These are phyloP conservation scores for Apophysomyces trapeziformis DNA, from an alignment of 371 early-diverging fungal species.

Conservation along the genomic window DNA sequence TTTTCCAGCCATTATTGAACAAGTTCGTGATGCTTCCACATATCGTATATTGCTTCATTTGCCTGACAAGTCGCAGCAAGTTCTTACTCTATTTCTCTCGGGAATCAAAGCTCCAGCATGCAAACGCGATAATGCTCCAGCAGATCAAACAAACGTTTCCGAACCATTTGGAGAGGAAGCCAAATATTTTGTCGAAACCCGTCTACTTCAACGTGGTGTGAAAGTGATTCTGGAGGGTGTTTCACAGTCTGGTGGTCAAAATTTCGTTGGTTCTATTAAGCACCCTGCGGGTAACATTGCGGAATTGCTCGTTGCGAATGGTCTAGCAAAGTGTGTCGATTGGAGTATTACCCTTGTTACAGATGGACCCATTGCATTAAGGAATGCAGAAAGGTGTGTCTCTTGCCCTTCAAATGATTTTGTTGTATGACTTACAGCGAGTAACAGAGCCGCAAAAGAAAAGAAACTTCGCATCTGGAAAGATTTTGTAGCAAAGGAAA, in stretches of 20 bases:
- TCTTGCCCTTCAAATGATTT: not conserved
- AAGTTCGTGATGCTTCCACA: slow-evolving; percentile 92
- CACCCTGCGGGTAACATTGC: slow-evolving; percentile 94
- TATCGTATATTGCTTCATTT: slow-evolving; percentile 76
- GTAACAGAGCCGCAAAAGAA: slow-evolving; percentile 61
- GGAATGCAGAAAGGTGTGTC: slow-evolving; percentile 73
- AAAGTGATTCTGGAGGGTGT: slow-evolving; percentile 80
- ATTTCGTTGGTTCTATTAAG: slow-evolving; percentile 78
- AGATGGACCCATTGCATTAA: slow-evolving; percentile 72
- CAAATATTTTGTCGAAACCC: slow-evolving; percentile 87
- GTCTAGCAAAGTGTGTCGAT: slow-evolving; percentile 88
- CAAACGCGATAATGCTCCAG: slow-evolving; percentile 72
- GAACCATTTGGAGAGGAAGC: slow-evolving; percentile 96
- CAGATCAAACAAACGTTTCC: slow-evolving; percentile 55
- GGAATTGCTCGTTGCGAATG: slow-evolving; percentile 81
- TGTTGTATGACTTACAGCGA: not conserved
- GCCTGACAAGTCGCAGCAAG: slow-evolving; percentile 66
- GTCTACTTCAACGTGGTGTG: slow-evolving; percentile 90
- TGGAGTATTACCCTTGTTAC: slow-evolving; percentile 84
- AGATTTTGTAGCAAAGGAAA: slow-evolving; percentile 49
- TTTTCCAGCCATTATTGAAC: slow-evolving; percentile 82
- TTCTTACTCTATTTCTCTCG: slow-evolving; percentile 78
- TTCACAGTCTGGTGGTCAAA: slow-evolving; percentile 61
- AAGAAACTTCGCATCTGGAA: slow-evolving; percentile 87
- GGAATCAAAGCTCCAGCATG: slow-evolving; percentile 89